phyloP scores from a whole-genome alignment of 192 early-diverging fungal genomes.

The Radiomyces spectabilis region DNA sequence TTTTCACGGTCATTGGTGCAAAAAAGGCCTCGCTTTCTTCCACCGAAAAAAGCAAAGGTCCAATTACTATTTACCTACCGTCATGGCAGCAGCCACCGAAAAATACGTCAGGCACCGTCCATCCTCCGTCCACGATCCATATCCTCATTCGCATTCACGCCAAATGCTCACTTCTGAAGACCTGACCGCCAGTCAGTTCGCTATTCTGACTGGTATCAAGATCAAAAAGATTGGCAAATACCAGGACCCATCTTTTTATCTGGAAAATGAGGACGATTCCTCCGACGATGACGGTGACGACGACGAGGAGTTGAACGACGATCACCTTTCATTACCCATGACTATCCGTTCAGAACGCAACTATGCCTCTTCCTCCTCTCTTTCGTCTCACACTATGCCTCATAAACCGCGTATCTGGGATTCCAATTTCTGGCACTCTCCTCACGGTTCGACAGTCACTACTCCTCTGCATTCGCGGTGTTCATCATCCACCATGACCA shows the following conservation, averaged over 20 bases:
- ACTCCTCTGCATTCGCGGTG: too few species aligned
- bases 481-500: not conserved
- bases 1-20: not conserved
- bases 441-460: too few species aligned
- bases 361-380: not conserved
- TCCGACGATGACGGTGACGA: conserved; percentile 1
- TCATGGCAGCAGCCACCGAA: conserved; percentile 15
- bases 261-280: not conserved
- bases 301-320: not conserved
- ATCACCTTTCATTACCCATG: not conserved
- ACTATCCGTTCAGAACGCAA: too few species aligned
- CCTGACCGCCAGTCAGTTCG: conserved; percentile 23
- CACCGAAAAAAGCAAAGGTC: too few species aligned
- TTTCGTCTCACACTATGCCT: not conserved
- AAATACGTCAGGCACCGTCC: conserved; percentile 12
- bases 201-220: conserved; percentile 20
- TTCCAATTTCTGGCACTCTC: conserved; percentile 9
- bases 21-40: too few species aligned
- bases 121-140: not conserved
- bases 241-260: not conserved
- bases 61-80: too few species aligned
- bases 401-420: conserved; percentile 8
- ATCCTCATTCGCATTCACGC: too few species aligned
- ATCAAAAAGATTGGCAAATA: not conserved
- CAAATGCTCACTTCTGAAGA: conserved; percentile 14